Evolutionary conservation across 129 eudicot genomes (phyloP), one percentile per base, ranked within the genome.

Genomic region (Centrapalus pauciflorus): DNA sequence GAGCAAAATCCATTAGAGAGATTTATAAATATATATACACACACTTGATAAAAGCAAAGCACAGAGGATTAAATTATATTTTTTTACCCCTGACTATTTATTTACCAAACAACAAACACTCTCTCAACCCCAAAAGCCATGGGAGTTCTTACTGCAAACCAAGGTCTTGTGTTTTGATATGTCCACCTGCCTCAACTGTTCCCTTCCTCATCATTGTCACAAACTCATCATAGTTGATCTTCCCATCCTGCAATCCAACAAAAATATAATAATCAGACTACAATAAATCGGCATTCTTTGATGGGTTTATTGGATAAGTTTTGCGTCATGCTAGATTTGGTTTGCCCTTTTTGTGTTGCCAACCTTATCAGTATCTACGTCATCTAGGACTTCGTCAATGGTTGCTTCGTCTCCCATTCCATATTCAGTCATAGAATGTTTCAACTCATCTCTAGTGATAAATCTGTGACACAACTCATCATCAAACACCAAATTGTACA

Each of bases 391-490:
- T 78, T 92, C 95, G 35, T 84, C 81, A 50, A 82, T 88, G 27
- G 95, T 93, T 72, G 85, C 92, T 59, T 88, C 95, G 62, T 88
- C 92, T 27, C 95, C 95, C 89, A 88, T 88, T 62, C 87, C 89
- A 25, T 85, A 83, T 30, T 85, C 65, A 6, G 85, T 73, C 98
- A 92, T 88, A 11, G 95, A 84, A 17, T 78, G 87, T 56, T 76
- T 80, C 43, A 88, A 80, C 77, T 92, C 98, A 72, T 92, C 98
- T 69, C 91, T 79, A 23, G 98, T 85, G 23, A 92, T 88, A 71
- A 7, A 87, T 61, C 97, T 91, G 81, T 29, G 19, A 23, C 52
- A 55, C 3, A 64, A 35, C 50, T 37, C 12, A 27, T 34, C n/a
- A 63, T 54, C 26, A 71, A 37, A 3, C 28, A 61, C 16, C 14